Conservation (phyloP, 148 eudicot genomes). For the Polygonum maritimum region DNA sequence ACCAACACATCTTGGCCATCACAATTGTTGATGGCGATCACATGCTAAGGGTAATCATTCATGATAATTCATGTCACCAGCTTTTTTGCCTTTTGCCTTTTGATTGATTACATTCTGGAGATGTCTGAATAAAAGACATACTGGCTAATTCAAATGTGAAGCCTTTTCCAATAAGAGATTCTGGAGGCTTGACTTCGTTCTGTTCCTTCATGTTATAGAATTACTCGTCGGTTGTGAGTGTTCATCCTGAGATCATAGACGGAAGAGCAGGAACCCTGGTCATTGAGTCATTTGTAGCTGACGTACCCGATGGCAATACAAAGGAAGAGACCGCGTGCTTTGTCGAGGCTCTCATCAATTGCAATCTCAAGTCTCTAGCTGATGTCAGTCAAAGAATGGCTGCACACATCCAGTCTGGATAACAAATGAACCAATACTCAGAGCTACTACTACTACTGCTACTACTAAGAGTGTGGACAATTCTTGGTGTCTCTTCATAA, state of each 20-base stretch:
- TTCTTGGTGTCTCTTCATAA: background rate
- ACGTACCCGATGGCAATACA: conserved; percentile 68
- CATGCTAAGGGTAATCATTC: conserved; percentile 33
- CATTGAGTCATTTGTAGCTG: conserved; percentile 69
- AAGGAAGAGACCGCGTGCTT: conserved; percentile 67
- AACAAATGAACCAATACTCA: background rate
- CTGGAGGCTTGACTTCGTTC: background rate
- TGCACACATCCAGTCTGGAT: conserved; percentile 12
- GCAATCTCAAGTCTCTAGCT: conserved; percentile 72
- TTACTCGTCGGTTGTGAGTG: conserved; percentile 64
- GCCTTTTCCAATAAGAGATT: background rate
- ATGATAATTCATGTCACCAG: too few relatives aligned
- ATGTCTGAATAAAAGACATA: too few relatives aligned
- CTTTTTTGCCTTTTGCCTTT: background rate
- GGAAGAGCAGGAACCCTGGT: conserved; percentile 62
- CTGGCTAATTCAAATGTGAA: background rate
- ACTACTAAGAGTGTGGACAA: background rate
- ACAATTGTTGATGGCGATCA: conserved; percentile 58
- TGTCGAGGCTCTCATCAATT: conserved; percentile 58
- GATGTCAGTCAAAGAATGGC: conserved; percentile 66
- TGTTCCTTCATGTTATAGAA: conserved; percentile 36
- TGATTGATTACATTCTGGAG: background rate
- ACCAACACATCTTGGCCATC: conserved; percentile 48
- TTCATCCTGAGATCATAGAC: conserved; percentile 57
- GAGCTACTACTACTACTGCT: too few relatives aligned